A percentile compares a stretch with the other conserved stretches of the same genome.
Conservation (phyloP, 1,139 yeast species). For the Scheffersomyces quercinus region DNA sequence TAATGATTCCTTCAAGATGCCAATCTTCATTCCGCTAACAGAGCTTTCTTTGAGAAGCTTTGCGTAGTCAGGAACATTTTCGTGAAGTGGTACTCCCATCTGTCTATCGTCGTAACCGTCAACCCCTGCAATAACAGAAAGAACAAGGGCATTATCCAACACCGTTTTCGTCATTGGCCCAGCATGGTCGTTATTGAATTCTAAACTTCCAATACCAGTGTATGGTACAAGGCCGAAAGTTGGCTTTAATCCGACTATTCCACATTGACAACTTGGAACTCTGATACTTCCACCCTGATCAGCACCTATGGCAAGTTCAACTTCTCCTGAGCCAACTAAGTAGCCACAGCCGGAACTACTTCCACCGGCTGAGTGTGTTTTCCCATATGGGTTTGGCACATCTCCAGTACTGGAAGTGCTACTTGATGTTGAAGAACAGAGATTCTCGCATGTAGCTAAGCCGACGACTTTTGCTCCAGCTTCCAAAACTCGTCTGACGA, state of each 20-base stretch:
- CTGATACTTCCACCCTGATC: constrained; percentile 17
- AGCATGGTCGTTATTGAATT: constrained; percentile 15
- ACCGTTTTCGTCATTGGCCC: constrained; percentile 21
- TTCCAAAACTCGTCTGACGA: constrained; percentile 28
- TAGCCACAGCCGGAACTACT: constrained; percentile 16
- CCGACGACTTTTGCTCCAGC: constrained; percentile 35
- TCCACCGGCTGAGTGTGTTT: constrained; percentile 16
- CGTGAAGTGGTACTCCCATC: constrained; percentile 22
- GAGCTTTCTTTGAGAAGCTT: constrained; percentile 49
- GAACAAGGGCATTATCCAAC: constrained; percentile 26
- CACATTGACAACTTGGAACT: constrained; percentile 16
- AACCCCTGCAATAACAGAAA: constrained; percentile 32
- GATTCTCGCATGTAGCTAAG: constrained; percentile 37
- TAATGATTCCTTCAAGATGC: constrained; percentile 31
- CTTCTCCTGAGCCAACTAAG: constrained; percentile 12
- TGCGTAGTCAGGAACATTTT: constrained; percentile 49
- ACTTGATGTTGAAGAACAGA: constrained; percentile 35
- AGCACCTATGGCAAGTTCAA: constrained; percentile 14
- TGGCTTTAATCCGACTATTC: constrained; percentile 14
- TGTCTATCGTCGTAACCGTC: constrained; percentile 36
- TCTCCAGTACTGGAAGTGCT: constrained; percentile 29
- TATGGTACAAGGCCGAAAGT: constrained; percentile 16
- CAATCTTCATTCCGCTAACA: constrained; percentile 47
- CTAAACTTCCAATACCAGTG: constrained; percentile 15
- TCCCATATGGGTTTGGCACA: constrained; percentile 10